Evolutionary conservation across 495 filamentous ascomycete species (phyloP).

Genomic region (Neurospora tetraspora): DNA sequence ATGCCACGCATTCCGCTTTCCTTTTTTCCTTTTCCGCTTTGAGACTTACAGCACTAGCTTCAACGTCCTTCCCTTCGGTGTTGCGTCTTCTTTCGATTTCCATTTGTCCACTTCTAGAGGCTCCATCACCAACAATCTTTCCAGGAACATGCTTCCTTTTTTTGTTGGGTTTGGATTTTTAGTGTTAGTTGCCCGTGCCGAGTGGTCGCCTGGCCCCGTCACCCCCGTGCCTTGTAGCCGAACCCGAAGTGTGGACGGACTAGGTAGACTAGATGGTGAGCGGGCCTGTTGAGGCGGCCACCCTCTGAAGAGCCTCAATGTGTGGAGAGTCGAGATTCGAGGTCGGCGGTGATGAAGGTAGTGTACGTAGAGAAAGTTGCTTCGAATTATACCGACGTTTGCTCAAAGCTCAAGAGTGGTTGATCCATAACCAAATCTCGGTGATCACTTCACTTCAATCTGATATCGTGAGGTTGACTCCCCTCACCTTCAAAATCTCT

Average conservation of each 20-base stretch:
- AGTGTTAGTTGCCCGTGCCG: background rate
- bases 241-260: background rate
- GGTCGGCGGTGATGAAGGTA: background rate
- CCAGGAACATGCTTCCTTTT: background rate
- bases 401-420: background rate
- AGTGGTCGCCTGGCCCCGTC: background rate
- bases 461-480: background rate
- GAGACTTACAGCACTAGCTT: constrained; percentile 2
- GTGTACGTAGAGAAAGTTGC: background rate
- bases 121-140: background rate
- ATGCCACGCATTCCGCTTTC: background rate
- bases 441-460: background rate
- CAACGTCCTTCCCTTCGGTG: background rate
- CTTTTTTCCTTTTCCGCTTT: background rate
- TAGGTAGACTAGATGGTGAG: background rate
- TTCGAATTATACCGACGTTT: background rate
- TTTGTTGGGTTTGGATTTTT: background rate
- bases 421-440: background rate
- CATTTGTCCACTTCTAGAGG: background rate
- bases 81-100: background rate
- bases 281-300: background rate
- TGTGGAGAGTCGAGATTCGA: background rate
- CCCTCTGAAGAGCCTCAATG: background rate
- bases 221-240: background rate
- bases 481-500: background rate